Evolutionary conservation across 2,329 filamentous ascomycete species (phyloP).

Genomic region (Pseudogymnoascus sp.): DNA sequence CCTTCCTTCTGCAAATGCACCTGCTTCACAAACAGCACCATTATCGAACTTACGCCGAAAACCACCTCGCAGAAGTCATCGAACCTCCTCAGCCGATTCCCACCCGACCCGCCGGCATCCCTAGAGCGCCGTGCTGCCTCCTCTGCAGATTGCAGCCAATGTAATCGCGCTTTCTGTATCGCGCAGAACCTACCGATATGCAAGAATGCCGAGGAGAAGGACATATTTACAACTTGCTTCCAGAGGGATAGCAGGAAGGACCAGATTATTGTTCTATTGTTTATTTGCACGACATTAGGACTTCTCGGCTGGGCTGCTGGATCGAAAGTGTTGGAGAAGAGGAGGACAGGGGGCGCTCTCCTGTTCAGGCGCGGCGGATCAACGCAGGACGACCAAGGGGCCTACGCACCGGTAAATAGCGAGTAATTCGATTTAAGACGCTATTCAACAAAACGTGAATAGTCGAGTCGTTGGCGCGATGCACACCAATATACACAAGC

Average conservation of each 20-base stretch:
- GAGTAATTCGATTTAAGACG: not conserved
- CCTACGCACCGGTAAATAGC: not conserved
- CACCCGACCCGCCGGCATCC: not conserved
- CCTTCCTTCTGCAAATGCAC: constrained; percentile 64
- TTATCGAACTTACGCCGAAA: constrained; percentile 45
- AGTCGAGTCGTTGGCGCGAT: not conserved
- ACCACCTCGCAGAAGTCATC: constrained; percentile 16
- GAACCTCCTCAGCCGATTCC: constrained; percentile 13
- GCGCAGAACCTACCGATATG: constrained; percentile 53
- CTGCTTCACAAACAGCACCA: constrained; percentile 61
- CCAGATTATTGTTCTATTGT: constrained; percentile 57
- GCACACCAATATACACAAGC: not conserved
- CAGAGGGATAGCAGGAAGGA: constrained; percentile 61
- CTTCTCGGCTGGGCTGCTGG: constrained; percentile 52
- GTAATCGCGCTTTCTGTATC: constrained; percentile 58
- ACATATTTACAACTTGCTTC: constrained; percentile 56
- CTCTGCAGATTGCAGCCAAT: constrained; percentile 41
- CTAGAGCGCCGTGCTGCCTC: not conserved
- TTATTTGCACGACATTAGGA: constrained; percentile 50
- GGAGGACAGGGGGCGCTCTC: constrained; percentile 22
- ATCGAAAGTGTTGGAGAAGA: constrained; percentile 39
- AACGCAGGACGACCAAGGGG: not conserved
- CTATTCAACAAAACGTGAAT: not conserved
- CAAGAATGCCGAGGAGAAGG: constrained; percentile 51
- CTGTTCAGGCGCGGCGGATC: not conserved